Evolutionary conservation across 176 grass and related monocot species (phyloP), one percentile per base, ranked within the genome.

Genomic region (Lolium rigidum): DNA sequence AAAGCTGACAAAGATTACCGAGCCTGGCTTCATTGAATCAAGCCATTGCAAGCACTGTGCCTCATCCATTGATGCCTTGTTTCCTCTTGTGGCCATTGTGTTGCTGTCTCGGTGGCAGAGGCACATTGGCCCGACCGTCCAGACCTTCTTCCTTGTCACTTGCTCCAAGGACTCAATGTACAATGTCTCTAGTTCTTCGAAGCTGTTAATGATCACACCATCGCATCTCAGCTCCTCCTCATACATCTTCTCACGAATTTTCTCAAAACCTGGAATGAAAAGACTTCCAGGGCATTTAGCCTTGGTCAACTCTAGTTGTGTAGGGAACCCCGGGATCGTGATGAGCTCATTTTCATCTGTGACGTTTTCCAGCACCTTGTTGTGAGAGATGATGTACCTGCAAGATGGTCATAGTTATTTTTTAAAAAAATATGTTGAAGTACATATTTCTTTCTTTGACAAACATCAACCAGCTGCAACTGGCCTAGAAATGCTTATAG

Each of bases 1-100:
- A 47, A 97, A 97, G 43, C 92, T 89, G 9, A 91, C 92, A 68
- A 93, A 94, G 77, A 91, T 82, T 16, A 94, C 95, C 0, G 92
- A 94, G 9, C 69, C 65, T 35, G 80, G 79, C 75, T 86, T 75
- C 85, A 54, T 91, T 0, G 79, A 52, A 84, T 90, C 87, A 31
- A 97, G 85, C 95, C 90, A 97, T 11, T 35, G 48, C 71, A 93
- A 47, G 70, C 95, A 97, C 2, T 55, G 54, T 18, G 70, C 28
- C 51, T 88, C 87, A 77, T 94, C 90, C 78, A 90, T 60, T 16
- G 90, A 83, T 7, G 88, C 74, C 49, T 86, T 85, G 62, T 87
- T 69, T 44, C 95, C 92, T 54, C 88, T 92, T 10, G 66, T 66
- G 26, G 76, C 68, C 62, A 71, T 78, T 2, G 63, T 74, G 48